Percentiles rank a stretch among this genome's conserved stretches.
These are phyloP conservation scores for Cinchona pubescens DNA, from an alignment of 257 asterid genomes.

Conservation along the genomic window DNA sequence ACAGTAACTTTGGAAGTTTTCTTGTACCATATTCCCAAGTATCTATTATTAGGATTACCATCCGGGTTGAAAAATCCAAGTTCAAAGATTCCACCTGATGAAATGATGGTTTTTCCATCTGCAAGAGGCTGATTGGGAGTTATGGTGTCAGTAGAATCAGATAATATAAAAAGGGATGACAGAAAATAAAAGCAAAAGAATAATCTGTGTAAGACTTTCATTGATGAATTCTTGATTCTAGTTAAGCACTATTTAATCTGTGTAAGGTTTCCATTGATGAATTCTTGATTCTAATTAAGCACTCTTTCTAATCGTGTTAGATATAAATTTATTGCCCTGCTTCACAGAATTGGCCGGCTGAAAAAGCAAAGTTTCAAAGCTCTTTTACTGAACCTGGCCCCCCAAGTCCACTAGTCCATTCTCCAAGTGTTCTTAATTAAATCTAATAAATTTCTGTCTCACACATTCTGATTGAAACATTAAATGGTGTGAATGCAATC, in stretches of 20 bases:
- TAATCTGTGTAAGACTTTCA: background rate
- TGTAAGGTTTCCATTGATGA: background rate
- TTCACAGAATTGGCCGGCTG: background rate
- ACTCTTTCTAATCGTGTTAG: background rate
- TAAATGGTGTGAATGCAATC: background rate
- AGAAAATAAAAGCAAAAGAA: constrained; percentile 7
- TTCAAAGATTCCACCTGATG: constrained; percentile 30
- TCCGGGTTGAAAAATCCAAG: constrained; percentile 35
- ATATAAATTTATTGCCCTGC: background rate
- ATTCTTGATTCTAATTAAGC: background rate
- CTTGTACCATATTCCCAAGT: constrained; percentile 37
- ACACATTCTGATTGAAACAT: background rate
- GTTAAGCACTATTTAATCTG: background rate
- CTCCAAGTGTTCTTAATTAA: background rate
- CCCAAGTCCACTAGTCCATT: background rate
- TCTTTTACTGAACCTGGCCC: background rate
- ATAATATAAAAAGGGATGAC: background rate
- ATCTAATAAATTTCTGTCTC: background rate
- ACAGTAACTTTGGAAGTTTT: constrained; percentile 1
- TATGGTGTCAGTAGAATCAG: constrained; percentile 21
- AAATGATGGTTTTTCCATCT: constrained; percentile 36
- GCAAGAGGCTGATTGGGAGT: constrained; percentile 3
- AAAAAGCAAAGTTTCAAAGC: background rate
- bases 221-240: background rate
- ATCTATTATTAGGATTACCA: constrained; percentile 15